Conservation (phyloP, 768 basidiomycete genomes). For the Daedaleopsis nitida region DNA sequence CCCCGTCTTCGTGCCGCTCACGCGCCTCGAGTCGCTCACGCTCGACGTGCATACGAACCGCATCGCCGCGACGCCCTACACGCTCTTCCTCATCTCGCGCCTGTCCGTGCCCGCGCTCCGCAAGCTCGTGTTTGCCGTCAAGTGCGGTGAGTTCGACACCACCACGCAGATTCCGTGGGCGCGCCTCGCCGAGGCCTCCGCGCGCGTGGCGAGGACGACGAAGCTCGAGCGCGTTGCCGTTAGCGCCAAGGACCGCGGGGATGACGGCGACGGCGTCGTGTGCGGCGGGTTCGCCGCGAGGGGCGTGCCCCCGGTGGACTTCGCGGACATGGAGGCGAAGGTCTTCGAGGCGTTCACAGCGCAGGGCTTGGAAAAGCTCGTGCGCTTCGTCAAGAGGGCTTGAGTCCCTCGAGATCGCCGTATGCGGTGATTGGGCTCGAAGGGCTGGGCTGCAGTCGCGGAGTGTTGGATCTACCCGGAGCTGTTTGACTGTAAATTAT, state of each 20-base stretch:
- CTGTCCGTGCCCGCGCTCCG: constrained; percentile 16
- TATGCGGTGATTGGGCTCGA: neutral
- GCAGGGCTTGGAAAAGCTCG: constrained; percentile 10
- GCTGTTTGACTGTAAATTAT: neutral
- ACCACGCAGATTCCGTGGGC: constrained; percentile 8
- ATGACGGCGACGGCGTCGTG: neutral
- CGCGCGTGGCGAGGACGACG: constrained; percentile 1
- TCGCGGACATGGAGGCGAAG: constrained; percentile 11
- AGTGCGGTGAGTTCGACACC: constrained; percentile 8
- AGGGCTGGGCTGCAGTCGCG: neutral
- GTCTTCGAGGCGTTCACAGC: constrained; percentile 11
- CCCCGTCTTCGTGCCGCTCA: constrained; percentile 5
- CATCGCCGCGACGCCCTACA: constrained; percentile 11
- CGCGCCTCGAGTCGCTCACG: constrained; percentile 9
- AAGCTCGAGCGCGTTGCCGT: constrained; percentile 1
- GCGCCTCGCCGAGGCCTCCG: constrained; percentile 8
- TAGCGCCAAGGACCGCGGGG: neutral
- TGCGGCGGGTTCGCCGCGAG: neutral
- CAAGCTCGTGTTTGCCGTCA: constrained; percentile 10
- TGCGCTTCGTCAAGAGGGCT: neutral
- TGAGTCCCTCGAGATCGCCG: neutral
- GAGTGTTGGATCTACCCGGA: neutral
- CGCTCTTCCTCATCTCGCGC: constrained; percentile 9
- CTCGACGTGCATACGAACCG: constrained; percentile 15
- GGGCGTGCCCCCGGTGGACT: neutral